Evolutionary conservation across 2,329 filamentous ascomycete species (phyloP).

Genomic region (Amauroascus niger): DNA sequence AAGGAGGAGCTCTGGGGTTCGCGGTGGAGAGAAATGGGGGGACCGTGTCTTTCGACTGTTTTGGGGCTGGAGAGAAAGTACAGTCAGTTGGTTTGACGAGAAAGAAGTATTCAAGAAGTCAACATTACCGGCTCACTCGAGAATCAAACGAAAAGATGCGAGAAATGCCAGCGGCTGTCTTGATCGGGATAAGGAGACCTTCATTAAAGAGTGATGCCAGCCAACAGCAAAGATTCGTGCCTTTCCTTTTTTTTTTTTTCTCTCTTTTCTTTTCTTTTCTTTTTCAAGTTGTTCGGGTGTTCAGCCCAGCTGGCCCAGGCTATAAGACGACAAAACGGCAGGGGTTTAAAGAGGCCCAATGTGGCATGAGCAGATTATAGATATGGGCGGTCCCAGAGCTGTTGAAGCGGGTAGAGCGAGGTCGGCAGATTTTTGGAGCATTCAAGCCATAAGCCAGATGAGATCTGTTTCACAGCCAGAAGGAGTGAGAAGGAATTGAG

Average conservation of each 20-base stretch:
- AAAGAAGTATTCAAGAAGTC: neutral
- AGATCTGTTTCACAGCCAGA: neutral
- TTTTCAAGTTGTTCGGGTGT: neutral
- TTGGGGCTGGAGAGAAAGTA: neutral
- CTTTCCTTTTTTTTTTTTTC: neutral
- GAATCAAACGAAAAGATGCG: neutral
- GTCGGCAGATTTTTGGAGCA: neutral
- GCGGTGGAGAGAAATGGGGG: neutral
- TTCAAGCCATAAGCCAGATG: neutral
- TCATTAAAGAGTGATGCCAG: neutral
- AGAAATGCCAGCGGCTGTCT: conserved; percentile 4
- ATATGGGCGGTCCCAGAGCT: neutral
- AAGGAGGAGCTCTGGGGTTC: neutral
- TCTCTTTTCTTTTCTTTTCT: neutral
- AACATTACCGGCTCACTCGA: neutral
- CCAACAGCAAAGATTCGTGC: neutral
- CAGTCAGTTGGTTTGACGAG: neutral
- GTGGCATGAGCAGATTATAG: neutral
- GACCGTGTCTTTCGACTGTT: too few relatives aligned
- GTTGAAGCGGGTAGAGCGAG: neutral
- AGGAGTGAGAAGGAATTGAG: too few relatives aligned
- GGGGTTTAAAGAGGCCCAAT: neutral
- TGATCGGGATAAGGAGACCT: neutral
- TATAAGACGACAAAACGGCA: conserved; percentile 7
- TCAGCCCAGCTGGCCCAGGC: neutral